Percentiles rank a stretch among this genome's conserved stretches.
Evolutionary conservation across 805 yeast genomes (phyloP).

Genomic region (Teunomyces pallodes): DNA sequence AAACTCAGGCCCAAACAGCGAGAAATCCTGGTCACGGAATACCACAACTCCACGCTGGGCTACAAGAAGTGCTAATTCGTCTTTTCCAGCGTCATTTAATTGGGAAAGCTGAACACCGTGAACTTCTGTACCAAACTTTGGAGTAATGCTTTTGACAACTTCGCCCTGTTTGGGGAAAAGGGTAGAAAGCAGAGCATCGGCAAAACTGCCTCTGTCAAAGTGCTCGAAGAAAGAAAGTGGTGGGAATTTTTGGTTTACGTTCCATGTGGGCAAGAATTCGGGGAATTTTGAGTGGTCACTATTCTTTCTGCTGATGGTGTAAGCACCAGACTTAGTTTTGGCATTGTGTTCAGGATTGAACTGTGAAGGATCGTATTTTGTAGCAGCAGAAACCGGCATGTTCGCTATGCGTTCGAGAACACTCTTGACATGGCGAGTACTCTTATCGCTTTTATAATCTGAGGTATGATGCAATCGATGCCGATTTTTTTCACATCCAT

Average conservation of each 20-base stretch:
- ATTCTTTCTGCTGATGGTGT: constrained; percentile 23
- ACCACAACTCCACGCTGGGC: constrained; percentile 36
- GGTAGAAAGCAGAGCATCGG: constrained; percentile 16
- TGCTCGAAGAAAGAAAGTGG: constrained; percentile 25
- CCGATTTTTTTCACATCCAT: background rate
- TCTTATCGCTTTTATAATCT: background rate
- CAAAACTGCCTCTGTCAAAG: constrained; percentile 28
- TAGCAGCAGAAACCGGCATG: constrained; percentile 11
- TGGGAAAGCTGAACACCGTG: constrained; percentile 29
- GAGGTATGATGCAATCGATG: background rate
- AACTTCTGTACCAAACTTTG: constrained; percentile 33
- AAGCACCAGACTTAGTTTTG: constrained; percentile 18
- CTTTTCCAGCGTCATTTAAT: constrained; percentile 23
- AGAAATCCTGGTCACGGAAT: constrained; percentile 32
- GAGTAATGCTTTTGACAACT: constrained; percentile 22
- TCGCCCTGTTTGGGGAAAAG: constrained; percentile 17
- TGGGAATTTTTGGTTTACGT: constrained; percentile 28
- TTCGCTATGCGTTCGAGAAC: background rate
- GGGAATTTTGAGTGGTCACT: constrained; percentile 22
- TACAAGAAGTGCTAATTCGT: constrained; percentile 30
- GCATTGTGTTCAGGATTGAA: constrained; percentile 19
- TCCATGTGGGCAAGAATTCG: constrained; percentile 34
- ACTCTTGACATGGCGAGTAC: too few species aligned
- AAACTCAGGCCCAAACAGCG: constrained; percentile 40
- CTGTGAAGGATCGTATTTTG: constrained; percentile 23